Evolutionary conservation across 1,139 yeast genomes (phyloP), one percentile per base, ranked within the genome.

Genomic region (Geotrichum phurueaensis): DNA sequence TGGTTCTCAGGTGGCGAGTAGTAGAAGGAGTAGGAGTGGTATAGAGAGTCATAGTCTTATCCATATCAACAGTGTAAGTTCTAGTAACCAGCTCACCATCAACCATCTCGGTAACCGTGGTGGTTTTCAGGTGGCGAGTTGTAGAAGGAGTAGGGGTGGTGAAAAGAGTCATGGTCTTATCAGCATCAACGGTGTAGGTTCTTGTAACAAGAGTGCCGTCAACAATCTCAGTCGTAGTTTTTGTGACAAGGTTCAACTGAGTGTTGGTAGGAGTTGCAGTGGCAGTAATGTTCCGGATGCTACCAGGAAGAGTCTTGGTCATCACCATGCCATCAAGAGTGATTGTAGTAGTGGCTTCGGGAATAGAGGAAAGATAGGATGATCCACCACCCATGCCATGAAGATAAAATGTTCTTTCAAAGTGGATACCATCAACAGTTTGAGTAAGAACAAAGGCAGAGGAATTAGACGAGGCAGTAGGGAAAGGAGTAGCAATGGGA

Each of bases 221-320:
- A 18, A 25, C 45, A 33, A 29, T 53, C 39, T 29, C 47, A 12
- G 60, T 58, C n/a, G 52, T 50, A n/a, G 56, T 54, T n/a, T 48
- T 23, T 27, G 62, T 60, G 29, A 20, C 13, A 33, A 48, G 48
- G 47, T 60, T 53, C 18, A 45, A 3, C 13, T 25, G 9, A 25
- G 62, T 60, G 39, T 52, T 49, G 15, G 61, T 56, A 9, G 61
- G 61, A 49, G 62, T 56, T n/a, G 53, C 49, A 31, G 62, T 60
- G 13, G 57, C 54, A 25, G 54, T 48, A 5, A 12, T 18, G 15
- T 22, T 23, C 33, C 36, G 22, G 18, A 20, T n/a, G 1, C 43
- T 51, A 10, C 54, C 51, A 36, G 54, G 45, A 9, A 54, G 43
- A 27, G 63, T 53, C 15, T 33, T 39, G 33, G 60, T 56, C 27